Evolutionary conservation across 1,139 yeast species (phyloP).

Genomic region (Casaregolazyma lundiana): DNA sequence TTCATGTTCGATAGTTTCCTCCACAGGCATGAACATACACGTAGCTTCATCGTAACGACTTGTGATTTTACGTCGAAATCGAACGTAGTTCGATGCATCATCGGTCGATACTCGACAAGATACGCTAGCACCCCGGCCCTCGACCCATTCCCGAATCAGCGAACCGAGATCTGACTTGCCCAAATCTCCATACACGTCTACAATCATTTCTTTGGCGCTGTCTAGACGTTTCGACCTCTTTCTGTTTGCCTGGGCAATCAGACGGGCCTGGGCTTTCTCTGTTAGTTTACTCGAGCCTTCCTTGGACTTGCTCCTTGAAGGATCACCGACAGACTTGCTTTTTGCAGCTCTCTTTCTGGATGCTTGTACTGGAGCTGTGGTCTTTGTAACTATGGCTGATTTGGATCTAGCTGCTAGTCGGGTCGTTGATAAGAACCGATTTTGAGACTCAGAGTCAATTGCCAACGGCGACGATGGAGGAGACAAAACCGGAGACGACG

Average conservation of each 20-base stretch:
- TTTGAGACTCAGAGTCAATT: neutral
- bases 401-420: neutral
- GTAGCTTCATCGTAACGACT: conserved; percentile 18
- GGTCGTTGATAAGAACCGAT: neutral
- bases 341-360: too few species aligned
- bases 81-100: conserved; percentile 11
- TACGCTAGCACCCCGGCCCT: conserved; percentile 2
- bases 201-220: conserved; percentile 19
- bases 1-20: conserved; percentile 15
- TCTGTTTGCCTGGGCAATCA: conserved; percentile 2
- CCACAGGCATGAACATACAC: conserved; percentile 20
- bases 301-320: too few species aligned
- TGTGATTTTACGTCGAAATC: conserved; percentile 19
- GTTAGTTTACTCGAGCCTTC: neutral
- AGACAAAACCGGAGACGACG: neutral
- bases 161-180: conserved; percentile 11
- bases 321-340: too few species aligned
- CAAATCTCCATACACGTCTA: conserved; percentile 14
- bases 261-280: neutral
- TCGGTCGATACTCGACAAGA: conserved; percentile 6
- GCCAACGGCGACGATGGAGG: neutral
- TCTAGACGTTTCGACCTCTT: conserved; percentile 4
- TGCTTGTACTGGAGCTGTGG: too few species aligned
- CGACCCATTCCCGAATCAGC: conserved; percentile 6
- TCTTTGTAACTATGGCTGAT: too few species aligned